Evolutionary conservation across 768 basidiomycete species (phyloP).

Genomic region (Boletus tomentosulus): DNA sequence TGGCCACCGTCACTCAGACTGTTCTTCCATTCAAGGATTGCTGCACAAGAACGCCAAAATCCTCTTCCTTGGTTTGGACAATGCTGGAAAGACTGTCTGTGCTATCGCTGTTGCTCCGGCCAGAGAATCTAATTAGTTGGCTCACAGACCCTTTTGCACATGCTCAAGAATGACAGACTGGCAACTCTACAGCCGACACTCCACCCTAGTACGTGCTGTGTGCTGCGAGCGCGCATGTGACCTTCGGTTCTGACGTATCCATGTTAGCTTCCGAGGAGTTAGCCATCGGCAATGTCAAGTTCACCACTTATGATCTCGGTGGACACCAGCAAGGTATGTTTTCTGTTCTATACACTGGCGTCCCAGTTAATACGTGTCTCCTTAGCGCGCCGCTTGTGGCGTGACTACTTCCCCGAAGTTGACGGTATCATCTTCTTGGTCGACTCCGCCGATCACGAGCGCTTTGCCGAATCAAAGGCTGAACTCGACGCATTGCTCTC

Average conservation of each 20-base stretch:
- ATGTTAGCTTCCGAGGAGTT: slow-evolving; percentile 91
- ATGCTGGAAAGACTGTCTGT: slow-evolving; percentile 96
- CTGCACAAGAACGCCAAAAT: slow-evolving; percentile 99
- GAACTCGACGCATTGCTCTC: slow-evolving; percentile 94
- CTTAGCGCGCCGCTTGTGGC: slow-evolving; percentile 93
- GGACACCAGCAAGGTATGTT: slow-evolving; percentile 90
- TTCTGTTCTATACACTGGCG: not conserved
- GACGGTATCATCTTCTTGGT: slow-evolving; percentile 99
- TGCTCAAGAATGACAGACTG: slow-evolving; percentile 98
- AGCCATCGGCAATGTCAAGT: slow-evolving; percentile 98
- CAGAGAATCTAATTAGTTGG: slow-evolving; percentile 3
- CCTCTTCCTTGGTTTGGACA: slow-evolving; percentile 97
- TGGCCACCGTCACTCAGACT: not conserved
- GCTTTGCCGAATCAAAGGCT: slow-evolving; percentile 93
- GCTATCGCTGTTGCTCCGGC: not conserved
- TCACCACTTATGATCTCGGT: slow-evolving; percentile 97
- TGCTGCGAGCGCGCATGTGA: not conserved
- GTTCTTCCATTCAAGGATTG: slow-evolving; percentile 52
- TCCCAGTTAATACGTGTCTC: not conserved
- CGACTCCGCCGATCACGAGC: slow-evolving; percentile 95
- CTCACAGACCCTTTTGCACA: slow-evolving; percentile 86
- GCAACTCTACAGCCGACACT: slow-evolving; percentile 97
- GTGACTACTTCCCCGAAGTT: slow-evolving; percentile 99
- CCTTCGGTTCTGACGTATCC: slow-evolving; percentile 7
- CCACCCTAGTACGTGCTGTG: slow-evolving; percentile 78